Conservation (phyloP, 2,329 filamentous ascomycete species). For the Trichoderma arundinaceum region DNA sequence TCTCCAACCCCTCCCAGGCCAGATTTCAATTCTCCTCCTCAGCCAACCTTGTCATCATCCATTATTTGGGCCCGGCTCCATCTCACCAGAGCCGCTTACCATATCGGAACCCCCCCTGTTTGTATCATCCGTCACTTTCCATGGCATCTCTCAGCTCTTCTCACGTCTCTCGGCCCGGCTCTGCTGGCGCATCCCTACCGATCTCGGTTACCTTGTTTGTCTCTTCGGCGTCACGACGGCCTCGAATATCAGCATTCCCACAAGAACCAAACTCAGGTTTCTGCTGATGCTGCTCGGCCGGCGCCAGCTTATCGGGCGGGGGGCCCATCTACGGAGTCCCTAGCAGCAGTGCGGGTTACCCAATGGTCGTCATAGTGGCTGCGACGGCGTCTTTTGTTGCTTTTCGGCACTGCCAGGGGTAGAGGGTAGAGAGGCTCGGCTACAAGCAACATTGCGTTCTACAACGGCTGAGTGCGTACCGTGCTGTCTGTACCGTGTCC, state of each 20-base stretch:
- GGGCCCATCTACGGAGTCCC: neutral
- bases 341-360: slow-evolving; percentile 7
- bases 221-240: neutral
- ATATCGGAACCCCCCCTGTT: neutral
- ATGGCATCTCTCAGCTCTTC: slow-evolving; percentile 8
- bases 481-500: neutral
- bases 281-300: neutral
- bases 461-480: neutral
- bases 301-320: neutral
- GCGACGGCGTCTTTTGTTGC: slow-evolving; percentile 3
- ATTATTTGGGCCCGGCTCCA: neutral
- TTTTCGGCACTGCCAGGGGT: neutral
- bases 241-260: too few relatives aligned
- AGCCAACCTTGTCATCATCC: slow-evolving; percentile 1
- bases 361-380: slow-evolving; percentile 11
- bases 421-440: neutral
- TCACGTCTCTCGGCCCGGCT: slow-evolving; percentile 3
- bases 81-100: slow-evolving; percentile 12
- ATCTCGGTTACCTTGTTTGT: slow-evolving; percentile 8
- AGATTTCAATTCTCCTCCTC: slow-evolving; percentile 5
- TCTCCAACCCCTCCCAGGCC: neutral
- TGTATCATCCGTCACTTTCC: neutral
- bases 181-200: slow-evolving; percentile 18
- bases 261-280: neutral
- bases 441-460: neutral